phyloP scores from a whole-genome alignment of 1,139 yeast genomes.

The Yamadazyma membranifaciens region DNA sequence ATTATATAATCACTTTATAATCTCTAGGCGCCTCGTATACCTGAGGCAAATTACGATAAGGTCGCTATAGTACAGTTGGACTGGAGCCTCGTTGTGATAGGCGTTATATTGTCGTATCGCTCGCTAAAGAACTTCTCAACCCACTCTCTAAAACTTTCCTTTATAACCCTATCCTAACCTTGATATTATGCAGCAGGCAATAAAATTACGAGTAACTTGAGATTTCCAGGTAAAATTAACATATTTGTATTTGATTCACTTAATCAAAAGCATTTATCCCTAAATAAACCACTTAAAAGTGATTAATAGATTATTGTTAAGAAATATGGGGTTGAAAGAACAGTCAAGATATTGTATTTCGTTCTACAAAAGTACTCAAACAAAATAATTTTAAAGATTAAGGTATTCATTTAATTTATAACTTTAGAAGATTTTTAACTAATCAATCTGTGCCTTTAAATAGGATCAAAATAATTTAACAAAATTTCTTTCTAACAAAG shows the following conservation, averaged over 20 bases:
- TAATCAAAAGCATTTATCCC: slow-evolving; percentile 53
- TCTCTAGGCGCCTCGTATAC: too few species aligned
- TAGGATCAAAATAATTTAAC: slow-evolving; percentile 25
- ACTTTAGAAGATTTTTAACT: slow-evolving; percentile 62
- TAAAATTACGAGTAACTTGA: background rate
- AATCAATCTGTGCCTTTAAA: slow-evolving; percentile 49
- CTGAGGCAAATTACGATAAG: too few species aligned
- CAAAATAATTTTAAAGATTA: slow-evolving; percentile 93
- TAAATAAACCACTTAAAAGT: slow-evolving; percentile 54
- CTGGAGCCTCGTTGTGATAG: too few species aligned
- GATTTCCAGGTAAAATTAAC: slow-evolving; percentile 20
- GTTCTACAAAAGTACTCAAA: slow-evolving; percentile 66
- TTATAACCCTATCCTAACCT: too few species aligned
- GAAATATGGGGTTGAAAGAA: slow-evolving; percentile 56
- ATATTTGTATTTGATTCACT: slow-evolving; percentile 81
- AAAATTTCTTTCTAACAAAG: slow-evolving; percentile 25
- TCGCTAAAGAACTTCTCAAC: too few species aligned
- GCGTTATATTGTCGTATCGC: too few species aligned
- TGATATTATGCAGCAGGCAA: too few species aligned
- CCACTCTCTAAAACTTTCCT: too few species aligned
- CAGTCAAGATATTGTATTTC: slow-evolving; percentile 40
- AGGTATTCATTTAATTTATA: slow-evolving; percentile 88
- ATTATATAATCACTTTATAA: too few species aligned
- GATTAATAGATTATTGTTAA: slow-evolving; percentile 67
- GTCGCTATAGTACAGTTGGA: too few species aligned